Percentiles rank a stretch among this genome's conserved stretches.
phyloP scores from a whole-genome alignment of 805 yeast species.

The Schwanniomyces occidentalis region DNA sequence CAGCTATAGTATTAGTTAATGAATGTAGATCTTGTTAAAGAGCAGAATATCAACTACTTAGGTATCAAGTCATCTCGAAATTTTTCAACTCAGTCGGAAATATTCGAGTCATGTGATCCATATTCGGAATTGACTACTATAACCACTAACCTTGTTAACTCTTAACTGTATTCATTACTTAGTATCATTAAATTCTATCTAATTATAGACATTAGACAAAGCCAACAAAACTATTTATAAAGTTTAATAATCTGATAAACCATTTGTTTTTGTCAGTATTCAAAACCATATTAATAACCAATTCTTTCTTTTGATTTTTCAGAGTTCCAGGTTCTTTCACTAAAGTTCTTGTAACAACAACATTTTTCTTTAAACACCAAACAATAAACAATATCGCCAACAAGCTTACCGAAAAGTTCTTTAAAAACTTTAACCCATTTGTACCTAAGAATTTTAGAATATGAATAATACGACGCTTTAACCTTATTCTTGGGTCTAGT shows the following conservation, averaged over 20 bases:
- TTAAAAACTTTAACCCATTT: conserved; percentile 26
- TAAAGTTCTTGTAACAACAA: conserved; percentile 37
- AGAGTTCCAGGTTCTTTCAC: conserved; percentile 29
- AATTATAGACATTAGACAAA: conserved; percentile 36
- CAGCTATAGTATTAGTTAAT: too few species aligned
- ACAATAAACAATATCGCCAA: conserved; percentile 39
- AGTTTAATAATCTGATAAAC: conserved; percentile 38
- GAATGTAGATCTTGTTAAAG: too few species aligned
- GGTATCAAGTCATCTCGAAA: conserved; percentile 17
- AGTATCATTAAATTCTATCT: too few species aligned
- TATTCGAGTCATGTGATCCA: conserved; percentile 6
- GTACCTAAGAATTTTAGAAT: conserved; percentile 28
- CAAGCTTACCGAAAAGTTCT: conserved; percentile 36
- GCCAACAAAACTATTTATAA: conserved; percentile 43
- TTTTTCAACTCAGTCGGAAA: conserved; percentile 11
- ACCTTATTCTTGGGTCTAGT: conserved; percentile 17
- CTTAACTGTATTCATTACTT: too few species aligned
- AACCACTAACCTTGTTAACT: too few species aligned
- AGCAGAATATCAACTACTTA: too few species aligned
- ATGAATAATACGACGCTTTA: conserved; percentile 22
- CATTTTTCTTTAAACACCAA: conserved; percentile 44
- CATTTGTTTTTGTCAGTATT: conserved; percentile 45
- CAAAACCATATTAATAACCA: conserved; percentile 42
- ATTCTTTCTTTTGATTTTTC: conserved; percentile 31
- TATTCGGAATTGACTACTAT: too few species aligned